Conservation (phyloP, 306 rosid genomes). For the Bauhinia variegata region DNA sequence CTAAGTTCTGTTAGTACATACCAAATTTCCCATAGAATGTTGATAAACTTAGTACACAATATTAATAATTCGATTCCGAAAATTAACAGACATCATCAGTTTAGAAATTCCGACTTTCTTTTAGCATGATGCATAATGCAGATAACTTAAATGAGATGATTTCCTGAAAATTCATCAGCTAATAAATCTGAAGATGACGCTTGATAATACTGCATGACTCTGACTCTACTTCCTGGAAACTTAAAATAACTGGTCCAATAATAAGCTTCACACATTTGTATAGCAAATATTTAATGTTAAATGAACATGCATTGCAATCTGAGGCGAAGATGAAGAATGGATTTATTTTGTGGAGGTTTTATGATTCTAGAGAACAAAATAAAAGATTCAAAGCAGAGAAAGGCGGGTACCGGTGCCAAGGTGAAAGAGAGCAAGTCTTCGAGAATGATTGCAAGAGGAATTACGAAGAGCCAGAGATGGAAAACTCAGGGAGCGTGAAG, state of each 20-base stretch:
- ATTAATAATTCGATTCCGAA: no score
- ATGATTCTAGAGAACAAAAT: neutral
- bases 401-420: slow-evolving; percentile 45
- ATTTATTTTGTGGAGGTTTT: neutral
- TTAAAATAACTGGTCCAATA: no score
- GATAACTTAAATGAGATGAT: neutral
- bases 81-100: no score
- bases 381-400: neutral
- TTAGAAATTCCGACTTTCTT: no score
- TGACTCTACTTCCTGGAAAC: no score
- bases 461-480: neutral
- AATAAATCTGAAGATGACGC: neutral
- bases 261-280: no score
- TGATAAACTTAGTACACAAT: neutral
- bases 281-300: no score
- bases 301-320: neutral
- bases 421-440: slow-evolving; percentile 59
- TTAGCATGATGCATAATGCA: neutral
- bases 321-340: neutral
- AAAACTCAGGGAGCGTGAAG: neutral
- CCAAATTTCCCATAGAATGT: neutral
- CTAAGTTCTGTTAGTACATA: slow-evolving; percentile 20
- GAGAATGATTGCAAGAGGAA: slow-evolving; percentile 44
- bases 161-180: neutral
- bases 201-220: neutral